Percentiles rank a stretch among this genome's conserved stretches.
phyloP scores from a whole-genome alignment of 2,329 filamentous ascomycete species.

The Claviceps maximensis region DNA sequence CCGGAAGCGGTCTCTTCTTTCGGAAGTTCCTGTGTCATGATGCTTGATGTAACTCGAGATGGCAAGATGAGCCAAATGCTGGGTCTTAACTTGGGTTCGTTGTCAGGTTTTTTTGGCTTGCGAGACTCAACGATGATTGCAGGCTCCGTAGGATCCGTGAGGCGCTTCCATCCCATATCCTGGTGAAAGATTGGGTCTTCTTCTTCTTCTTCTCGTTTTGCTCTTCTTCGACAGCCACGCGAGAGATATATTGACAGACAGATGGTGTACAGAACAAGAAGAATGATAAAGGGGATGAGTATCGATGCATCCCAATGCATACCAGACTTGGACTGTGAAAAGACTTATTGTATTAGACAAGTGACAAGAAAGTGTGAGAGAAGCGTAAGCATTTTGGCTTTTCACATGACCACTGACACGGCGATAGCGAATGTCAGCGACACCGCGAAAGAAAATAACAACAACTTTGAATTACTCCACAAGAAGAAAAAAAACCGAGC shows the following conservation, averaged over 20 bases:
- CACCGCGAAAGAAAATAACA: not conserved
- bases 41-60: not conserved
- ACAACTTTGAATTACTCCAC: not conserved
- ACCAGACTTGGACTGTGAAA: conserved; percentile 9
- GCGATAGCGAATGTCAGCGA: not conserved
- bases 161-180: conserved; percentile 10
- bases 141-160: conserved; percentile 14
- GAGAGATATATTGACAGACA: conserved; percentile 16
- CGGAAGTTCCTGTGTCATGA: not conserved
- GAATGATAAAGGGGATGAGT: conserved; percentile 17
- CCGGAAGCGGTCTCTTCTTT: not conserved
- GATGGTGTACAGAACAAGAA: conserved; percentile 17
- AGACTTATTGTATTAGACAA: not conserved
- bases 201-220: conserved; percentile 9
- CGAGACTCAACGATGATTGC: conserved; percentile 11
- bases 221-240: conserved; percentile 15
- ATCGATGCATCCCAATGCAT: conserved; percentile 17
- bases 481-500: too few relatives aligned
- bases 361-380: not conserved
- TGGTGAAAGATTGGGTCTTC: conserved; percentile 8
- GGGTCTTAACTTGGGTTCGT: conserved; percentile 8
- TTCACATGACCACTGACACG: not conserved
- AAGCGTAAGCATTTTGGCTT: not conserved
- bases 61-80: conserved; percentile 5
- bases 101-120: conserved; percentile 7